A percentile compares a stretch with the other conserved stretches of the same genome.
Conservation (phyloP, 2,329 filamentous ascomycete genomes). For the Microthyrium microscopicum region DNA sequence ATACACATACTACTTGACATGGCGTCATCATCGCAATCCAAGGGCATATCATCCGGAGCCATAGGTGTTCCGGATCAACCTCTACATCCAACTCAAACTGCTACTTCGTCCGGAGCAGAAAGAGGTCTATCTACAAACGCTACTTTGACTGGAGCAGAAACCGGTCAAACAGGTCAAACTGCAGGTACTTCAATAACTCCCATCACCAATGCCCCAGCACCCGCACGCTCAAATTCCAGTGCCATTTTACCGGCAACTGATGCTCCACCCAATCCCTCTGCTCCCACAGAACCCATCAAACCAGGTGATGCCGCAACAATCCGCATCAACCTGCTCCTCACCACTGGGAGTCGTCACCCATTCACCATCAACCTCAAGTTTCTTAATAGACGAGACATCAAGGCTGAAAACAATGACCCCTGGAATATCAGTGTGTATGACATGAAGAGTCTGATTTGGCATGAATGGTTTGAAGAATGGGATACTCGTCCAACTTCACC, state of each 20-base stretch:
- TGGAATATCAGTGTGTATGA: constrained; percentile 88
- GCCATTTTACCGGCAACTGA: constrained; percentile 1
- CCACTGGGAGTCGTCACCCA: constrained; percentile 67
- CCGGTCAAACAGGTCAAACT: not conserved
- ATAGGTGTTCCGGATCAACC: too few species aligned
- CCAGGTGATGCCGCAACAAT: constrained; percentile 29
- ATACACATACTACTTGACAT: too few species aligned
- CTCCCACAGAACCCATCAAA: constrained; percentile 1
- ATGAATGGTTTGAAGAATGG: constrained; percentile 89
- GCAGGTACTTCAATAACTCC: not conserved
- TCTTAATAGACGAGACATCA: constrained; percentile 62
- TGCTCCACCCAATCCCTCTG: not conserved
- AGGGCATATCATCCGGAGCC: too few species aligned
- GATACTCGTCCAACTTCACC: constrained; percentile 72
- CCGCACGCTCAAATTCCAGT: not conserved
- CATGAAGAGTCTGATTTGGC: constrained; percentile 80
- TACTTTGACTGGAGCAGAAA: not conserved
- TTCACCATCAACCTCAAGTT: constrained; percentile 85
- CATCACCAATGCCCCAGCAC: not conserved
- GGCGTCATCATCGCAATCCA: too few species aligned
- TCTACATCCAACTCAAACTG: too few species aligned
- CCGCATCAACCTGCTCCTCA: constrained; percentile 69
- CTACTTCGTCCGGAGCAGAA: too few species aligned
- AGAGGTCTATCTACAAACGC: not conserved
- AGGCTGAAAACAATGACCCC: constrained; percentile 60